These are phyloP conservation scores for Sporothrix sp. DNA, from an alignment of 2,329 filamentous ascomycete genomes.

Conservation along the genomic window DNA sequence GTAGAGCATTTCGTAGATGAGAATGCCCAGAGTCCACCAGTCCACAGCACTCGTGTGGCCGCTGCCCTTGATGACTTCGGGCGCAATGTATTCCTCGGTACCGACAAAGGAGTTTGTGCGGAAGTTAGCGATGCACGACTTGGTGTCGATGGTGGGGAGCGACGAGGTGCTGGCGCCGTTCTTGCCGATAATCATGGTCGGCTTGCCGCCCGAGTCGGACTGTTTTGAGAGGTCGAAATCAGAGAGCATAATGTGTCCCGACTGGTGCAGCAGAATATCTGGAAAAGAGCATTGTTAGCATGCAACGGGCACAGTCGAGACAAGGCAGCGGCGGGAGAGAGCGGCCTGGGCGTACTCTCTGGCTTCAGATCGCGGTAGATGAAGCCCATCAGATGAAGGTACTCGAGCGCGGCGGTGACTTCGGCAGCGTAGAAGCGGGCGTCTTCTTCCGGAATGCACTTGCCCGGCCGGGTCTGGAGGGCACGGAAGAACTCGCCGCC, in stretches of 20 bases:
- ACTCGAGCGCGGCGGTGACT: constrained; percentile 91
- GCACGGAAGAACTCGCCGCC: constrained; percentile 97
- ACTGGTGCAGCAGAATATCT: constrained; percentile 97
- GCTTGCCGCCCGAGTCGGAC: constrained; percentile 88
- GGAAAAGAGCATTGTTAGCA: not conserved
- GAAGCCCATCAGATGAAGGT: constrained; percentile 97
- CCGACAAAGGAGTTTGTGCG: constrained; percentile 97
- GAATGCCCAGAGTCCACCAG: constrained; percentile 96
- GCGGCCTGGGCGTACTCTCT: constrained; percentile 58
- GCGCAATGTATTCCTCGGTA: constrained; percentile 97
- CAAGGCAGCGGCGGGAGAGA: not conserved
- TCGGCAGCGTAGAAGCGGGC: constrained; percentile 96
- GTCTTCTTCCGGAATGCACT: constrained; percentile 94
- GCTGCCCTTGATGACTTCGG: constrained; percentile 97
- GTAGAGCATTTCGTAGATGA: constrained; percentile 98
- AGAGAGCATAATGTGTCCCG: constrained; percentile 99
- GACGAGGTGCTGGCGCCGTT: constrained; percentile 79
- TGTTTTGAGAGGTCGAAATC: constrained; percentile 98
- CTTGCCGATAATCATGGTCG: constrained; percentile 93
- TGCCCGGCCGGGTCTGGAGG: constrained; percentile 89
- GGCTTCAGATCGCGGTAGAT: constrained; percentile 98
- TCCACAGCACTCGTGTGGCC: constrained; percentile 97
- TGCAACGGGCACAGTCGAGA: not conserved
- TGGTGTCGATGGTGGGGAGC: constrained; percentile 93
- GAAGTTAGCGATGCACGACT: constrained; percentile 97